These are phyloP conservation scores for Cladosporium sp. DNA, from an alignment of 2,329 filamentous ascomycete species.

Conservation along the genomic window DNA sequence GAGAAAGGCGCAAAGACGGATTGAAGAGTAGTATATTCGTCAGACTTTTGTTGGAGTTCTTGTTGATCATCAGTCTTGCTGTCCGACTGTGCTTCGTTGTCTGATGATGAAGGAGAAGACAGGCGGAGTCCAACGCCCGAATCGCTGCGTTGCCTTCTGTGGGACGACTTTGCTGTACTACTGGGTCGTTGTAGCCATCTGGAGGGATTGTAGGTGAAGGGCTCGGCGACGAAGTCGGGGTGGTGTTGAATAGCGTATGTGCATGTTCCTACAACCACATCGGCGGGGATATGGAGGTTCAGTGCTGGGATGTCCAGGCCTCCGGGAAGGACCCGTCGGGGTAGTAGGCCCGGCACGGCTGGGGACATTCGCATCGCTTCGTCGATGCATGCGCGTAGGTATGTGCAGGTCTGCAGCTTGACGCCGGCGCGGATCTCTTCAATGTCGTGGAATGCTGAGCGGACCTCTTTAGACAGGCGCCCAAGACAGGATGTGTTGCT, in stretches of 20 bases:
- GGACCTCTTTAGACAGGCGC: slow-evolving; percentile 32
- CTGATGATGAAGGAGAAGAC: neutral
- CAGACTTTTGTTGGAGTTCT: neutral
- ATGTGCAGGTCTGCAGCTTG: slow-evolving; percentile 34
- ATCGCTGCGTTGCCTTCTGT: neutral
- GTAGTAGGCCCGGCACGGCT: slow-evolving; percentile 34
- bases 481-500: slow-evolving; percentile 35
- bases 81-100: neutral
- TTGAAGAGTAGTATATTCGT: slow-evolving; percentile 33
- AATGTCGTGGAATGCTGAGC: slow-evolving; percentile 31
- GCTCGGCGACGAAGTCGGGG: slow-evolving; percentile 25
- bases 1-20: slow-evolving; percentile 72
- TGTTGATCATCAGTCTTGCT: no score
- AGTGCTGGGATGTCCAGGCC: slow-evolving; percentile 30
- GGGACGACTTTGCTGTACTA: neutral
- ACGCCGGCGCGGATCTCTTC: slow-evolving; percentile 28
- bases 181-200: slow-evolving; percentile 21
- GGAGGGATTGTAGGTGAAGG: slow-evolving; percentile 26
- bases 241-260: slow-evolving; percentile 36
- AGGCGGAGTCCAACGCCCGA: neutral
- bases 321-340: slow-evolving; percentile 30
- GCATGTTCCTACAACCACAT: slow-evolving; percentile 32
- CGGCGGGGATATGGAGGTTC: slow-evolving; percentile 33
- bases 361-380: slow-evolving; percentile 46
- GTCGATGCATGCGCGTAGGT: slow-evolving; percentile 45